Conservation (phyloP, 1,284 basidiomycete genomes). For the Porogramme epimiltina region DNA sequence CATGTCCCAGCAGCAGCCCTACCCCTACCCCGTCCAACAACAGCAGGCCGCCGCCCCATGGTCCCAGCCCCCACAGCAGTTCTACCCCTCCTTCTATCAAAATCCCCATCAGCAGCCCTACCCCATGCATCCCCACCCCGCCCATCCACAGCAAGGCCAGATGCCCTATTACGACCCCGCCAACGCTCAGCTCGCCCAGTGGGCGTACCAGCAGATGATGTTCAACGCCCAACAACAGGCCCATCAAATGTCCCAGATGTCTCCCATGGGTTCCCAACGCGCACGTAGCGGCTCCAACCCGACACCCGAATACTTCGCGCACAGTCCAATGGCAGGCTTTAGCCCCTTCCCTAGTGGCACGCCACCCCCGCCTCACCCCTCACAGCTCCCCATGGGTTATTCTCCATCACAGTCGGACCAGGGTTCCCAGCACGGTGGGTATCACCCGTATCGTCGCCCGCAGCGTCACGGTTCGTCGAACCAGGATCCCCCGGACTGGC, state of each 20-base stretch:
- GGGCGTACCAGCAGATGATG: constrained; percentile 88
- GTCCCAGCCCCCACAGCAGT: constrained; percentile 66
- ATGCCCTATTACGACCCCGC: constrained; percentile 70
- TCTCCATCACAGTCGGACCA: constrained; percentile 34
- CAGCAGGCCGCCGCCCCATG: constrained; percentile 47
- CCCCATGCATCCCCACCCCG: constrained; percentile 44
- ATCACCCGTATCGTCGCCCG: constrained; percentile 82
- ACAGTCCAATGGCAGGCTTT: constrained; percentile 54
- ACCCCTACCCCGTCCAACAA: constrained; percentile 44
- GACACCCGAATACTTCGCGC: constrained; percentile 54
- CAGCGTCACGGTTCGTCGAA: constrained; percentile 43
- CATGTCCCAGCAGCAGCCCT: constrained; percentile 35
- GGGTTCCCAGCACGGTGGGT: constrained; percentile 58
- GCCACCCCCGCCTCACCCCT: constrained; percentile 57
- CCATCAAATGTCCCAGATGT: constrained; percentile 43
- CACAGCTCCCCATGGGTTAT: constrained; percentile 43
- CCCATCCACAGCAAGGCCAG: constrained; percentile 47
- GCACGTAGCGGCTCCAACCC: constrained; percentile 35
- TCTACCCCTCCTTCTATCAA: constrained; percentile 76
- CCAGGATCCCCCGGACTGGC: constrained; percentile 52
- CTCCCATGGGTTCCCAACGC: constrained; percentile 37
- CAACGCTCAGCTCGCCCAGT: constrained; percentile 78
- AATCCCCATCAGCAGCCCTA: constrained; percentile 59
- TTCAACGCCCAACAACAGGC: constrained; percentile 64
- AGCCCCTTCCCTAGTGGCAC: constrained; percentile 70